phyloP scores from a whole-genome alignment of 305 asterid genomes.

The Fraxinus paxiana region DNA sequence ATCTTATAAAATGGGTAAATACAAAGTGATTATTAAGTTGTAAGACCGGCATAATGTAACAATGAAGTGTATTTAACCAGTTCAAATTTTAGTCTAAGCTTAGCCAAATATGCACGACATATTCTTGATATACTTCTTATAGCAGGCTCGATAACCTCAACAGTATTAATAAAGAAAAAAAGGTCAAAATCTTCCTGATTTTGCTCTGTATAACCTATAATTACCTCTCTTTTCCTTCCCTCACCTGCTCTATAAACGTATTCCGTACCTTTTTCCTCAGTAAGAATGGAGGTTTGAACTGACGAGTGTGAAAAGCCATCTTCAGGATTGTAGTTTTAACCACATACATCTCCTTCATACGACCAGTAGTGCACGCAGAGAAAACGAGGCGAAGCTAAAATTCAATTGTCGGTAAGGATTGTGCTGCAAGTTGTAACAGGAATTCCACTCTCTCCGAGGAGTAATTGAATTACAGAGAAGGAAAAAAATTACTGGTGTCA shows the following conservation, averaged over 20 bases:
- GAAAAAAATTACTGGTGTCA: conserved; percentile 12
- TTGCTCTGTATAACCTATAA: background rate
- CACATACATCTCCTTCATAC: background rate
- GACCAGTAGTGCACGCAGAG: background rate
- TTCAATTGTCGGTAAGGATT: background rate
- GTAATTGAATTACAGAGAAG: background rate
- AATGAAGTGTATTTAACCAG: background rate
- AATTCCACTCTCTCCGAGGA: background rate
- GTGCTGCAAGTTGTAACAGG: background rate
- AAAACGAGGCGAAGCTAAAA: background rate
- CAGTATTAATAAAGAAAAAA: background rate
- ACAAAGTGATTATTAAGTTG: background rate
- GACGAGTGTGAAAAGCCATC: background rate
- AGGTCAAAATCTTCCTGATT: background rate
- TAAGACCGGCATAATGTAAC: background rate
- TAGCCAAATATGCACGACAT: background rate
- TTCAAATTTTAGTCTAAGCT: background rate
- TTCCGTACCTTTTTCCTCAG: background rate
- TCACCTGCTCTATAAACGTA: background rate
- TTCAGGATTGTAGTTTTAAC: background rate
- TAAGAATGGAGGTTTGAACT: background rate
- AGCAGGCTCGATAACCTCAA: background rate
- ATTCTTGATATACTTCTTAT: background rate
- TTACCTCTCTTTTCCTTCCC: background rate
- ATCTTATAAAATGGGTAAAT: background rate